These are phyloP conservation scores for Pythium rhizo-oryzae DNA, from an alignment of 352 stramenopile species.

Conservation along the genomic window DNA sequence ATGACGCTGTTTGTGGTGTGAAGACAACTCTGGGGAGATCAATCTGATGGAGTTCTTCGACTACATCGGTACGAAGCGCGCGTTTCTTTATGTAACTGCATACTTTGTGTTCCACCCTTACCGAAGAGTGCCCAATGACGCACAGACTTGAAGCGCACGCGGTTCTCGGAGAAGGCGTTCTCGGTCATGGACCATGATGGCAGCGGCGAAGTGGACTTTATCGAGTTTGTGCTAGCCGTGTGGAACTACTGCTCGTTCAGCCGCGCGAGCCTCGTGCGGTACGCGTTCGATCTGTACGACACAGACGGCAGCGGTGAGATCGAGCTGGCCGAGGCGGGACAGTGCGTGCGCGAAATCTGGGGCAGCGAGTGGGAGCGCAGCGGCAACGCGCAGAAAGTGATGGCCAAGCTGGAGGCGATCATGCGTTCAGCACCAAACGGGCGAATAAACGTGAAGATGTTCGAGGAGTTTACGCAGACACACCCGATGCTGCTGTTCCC, in stretches of 20 bases:
- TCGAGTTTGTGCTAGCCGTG: constrained; percentile 76
- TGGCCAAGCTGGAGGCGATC: constrained; percentile 53
- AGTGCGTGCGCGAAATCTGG: constrained; percentile 64
- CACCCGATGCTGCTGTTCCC: constrained; percentile 74
- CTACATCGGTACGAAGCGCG: constrained; percentile 49
- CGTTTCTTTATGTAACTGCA: background rate
- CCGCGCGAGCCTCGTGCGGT: constrained; percentile 57
- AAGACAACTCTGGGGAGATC: constrained; percentile 67
- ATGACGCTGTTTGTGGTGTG: background rate
- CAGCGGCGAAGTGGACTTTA: constrained; percentile 69
- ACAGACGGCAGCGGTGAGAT: constrained; percentile 71
- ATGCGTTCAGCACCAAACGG: constrained; percentile 42
- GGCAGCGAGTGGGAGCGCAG: constrained; percentile 56
- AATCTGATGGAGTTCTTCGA: constrained; percentile 72
- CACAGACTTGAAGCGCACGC: constrained; percentile 55
- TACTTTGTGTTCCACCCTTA: background rate
- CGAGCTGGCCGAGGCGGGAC: constrained; percentile 48
- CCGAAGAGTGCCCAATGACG: background rate
- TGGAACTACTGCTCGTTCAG: constrained; percentile 85
- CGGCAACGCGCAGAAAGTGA: constrained; percentile 55
- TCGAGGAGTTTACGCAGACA: constrained; percentile 57
- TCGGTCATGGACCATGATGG: constrained; percentile 70
- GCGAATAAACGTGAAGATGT: constrained; percentile 42
- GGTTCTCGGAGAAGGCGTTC: constrained; percentile 76
- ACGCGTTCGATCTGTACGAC: constrained; percentile 79